Percentiles rank a stretch among this genome's conserved stretches.
These are phyloP conservation scores for Eucalyptus marginata DNA, from an alignment of 345 rosid genomes.

Conservation along the genomic window DNA sequence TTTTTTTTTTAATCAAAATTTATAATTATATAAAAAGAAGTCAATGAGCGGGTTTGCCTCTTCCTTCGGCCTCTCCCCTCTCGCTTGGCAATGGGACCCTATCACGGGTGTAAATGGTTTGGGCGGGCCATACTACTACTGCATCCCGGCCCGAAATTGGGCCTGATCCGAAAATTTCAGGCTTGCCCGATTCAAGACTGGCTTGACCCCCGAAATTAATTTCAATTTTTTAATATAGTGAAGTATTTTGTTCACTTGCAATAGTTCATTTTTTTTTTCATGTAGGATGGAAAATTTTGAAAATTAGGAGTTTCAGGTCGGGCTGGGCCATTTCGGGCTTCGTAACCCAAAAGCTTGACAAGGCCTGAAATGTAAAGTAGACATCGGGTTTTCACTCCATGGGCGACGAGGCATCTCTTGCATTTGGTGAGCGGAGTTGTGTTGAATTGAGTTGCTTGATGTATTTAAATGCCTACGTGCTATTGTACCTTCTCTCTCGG, in stretches of 20 bases:
- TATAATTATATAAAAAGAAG: too few relatives aligned
- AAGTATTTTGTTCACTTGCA: not conserved
- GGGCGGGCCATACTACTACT: not conserved
- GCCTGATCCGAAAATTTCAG: too few relatives aligned
- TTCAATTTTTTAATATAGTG: too few relatives aligned
- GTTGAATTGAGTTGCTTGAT: not conserved
- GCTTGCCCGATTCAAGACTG: not conserved
- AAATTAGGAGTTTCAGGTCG: not conserved
- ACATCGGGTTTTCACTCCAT: too few relatives aligned
- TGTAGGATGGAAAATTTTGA: not conserved
- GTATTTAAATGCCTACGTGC: not conserved
- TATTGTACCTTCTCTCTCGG: not conserved
- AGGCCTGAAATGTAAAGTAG: too few relatives aligned
- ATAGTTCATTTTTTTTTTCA: too few relatives aligned
- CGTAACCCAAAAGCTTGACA: not conserved
- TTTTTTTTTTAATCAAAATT: too few relatives aligned
- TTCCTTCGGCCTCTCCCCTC: not conserved
- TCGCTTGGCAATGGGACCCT: not conserved
- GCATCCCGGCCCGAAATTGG: not conserved
- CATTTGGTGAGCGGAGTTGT: not conserved
- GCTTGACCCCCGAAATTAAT: not conserved
- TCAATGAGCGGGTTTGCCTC: not conserved
- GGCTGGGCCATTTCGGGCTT: not conserved
- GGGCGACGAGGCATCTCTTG: too few relatives aligned
- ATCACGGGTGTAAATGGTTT: not conserved